Evolutionary conservation across 306 rosid genomes (phyloP).

Genomic region (Pyrus communis): DNA sequence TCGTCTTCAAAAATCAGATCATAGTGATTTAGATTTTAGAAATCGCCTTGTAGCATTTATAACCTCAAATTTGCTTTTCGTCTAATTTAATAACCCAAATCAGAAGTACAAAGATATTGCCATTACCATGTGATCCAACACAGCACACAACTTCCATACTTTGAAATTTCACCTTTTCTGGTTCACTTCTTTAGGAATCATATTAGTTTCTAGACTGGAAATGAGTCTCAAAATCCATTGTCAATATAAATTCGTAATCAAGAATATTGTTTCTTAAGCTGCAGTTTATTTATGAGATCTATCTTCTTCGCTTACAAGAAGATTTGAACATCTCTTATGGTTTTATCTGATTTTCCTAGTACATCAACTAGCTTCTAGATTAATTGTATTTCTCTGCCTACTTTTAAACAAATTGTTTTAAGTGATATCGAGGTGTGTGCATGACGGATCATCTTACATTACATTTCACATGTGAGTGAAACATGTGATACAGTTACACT

Average conservation of each 20-base stretch:
- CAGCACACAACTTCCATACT: not conserved
- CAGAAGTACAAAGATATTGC: not conserved
- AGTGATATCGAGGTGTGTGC: not conserved
- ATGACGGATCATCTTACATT: not conserved
- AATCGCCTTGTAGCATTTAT: not conserved
- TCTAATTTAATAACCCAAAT: not conserved
- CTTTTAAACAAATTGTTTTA: not conserved
- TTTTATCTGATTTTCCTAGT: not conserved
- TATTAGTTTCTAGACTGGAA: not conserved
- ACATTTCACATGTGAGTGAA: not conserved
- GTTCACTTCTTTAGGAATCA: not conserved
- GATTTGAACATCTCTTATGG: not conserved
- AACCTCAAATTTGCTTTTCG: not conserved
- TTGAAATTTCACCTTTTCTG: not conserved
- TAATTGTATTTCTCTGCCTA: not conserved
- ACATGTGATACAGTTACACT: not conserved
- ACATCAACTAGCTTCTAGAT: not conserved
- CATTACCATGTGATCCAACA: constrained; percentile 7
- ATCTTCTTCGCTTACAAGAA: not conserved
- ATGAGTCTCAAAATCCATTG: not conserved
- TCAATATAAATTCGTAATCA: not conserved
- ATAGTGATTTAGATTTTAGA: not conserved
- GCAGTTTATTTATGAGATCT: not conserved
- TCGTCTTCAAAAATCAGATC: too few species aligned
- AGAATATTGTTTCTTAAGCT: not conserved